These are phyloP conservation scores for Anethum foeniculum DNA, from an alignment of 140 eudicot genomes.

Conservation along the genomic window DNA sequence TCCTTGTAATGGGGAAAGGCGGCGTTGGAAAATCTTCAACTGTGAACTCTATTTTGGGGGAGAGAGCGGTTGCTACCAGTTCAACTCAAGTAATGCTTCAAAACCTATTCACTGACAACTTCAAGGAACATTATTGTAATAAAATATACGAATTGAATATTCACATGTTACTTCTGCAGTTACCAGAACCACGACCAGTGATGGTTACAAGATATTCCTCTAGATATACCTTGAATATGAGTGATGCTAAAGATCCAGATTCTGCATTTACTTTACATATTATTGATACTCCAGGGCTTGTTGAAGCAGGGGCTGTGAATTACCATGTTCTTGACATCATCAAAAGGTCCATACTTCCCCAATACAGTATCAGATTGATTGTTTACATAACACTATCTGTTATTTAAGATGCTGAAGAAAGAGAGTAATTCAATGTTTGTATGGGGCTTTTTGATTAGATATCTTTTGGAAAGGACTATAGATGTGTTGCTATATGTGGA, in stretches of 20 bases:
- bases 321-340: constrained; percentile 65
- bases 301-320: constrained; percentile 88
- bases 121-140: neutral
- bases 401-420: constrained; percentile 1
- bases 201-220: constrained; percentile 77
- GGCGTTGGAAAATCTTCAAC: constrained; percentile 72
- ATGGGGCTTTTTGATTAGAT: constrained; percentile 44
- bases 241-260: neutral
- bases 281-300: constrained; percentile 94
- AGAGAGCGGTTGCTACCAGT: constrained; percentile 76
- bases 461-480: constrained; percentile 79
- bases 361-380: neutral
- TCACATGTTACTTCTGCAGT: constrained; percentile 35
- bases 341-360: constrained; percentile 42
- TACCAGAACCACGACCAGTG: constrained; percentile 77
- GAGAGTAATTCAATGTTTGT: constrained; percentile 13
- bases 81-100: constrained; percentile 61
- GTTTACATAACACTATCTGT: neutral
- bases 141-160: neutral
- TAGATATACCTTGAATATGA: constrained; percentile 56
- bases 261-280: constrained; percentile 17
- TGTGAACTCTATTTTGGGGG: constrained; percentile 80
- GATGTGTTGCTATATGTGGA: constrained; percentile 93
- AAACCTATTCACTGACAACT: neutral
- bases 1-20: constrained; percentile 55